phyloP scores from a whole-genome alignment of 306 rosid species.

The Acacia acuminata region DNA sequence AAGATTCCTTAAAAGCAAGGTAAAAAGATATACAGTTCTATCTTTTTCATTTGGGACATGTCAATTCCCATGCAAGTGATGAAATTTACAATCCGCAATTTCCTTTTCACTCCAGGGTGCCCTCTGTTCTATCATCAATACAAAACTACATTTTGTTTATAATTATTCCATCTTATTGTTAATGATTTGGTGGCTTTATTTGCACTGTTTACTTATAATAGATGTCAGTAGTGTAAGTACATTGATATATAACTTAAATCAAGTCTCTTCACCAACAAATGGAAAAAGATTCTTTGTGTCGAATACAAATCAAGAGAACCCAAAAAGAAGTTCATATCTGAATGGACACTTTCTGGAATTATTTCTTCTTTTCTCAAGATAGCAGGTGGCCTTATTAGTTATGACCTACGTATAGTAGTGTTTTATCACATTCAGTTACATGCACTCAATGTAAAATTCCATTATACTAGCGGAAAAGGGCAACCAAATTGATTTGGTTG shows the following conservation, averaged over 20 bases:
- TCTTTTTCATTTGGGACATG: constrained; percentile 9
- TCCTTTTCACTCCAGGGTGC: background rate
- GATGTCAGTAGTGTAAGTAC: background rate
- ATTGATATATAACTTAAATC: background rate
- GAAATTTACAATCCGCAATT: background rate
- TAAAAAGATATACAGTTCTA: constrained; percentile 28
- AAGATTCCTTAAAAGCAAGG: constrained; percentile 90
- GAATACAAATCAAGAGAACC: constrained; percentile 5
- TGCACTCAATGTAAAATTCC: background rate
- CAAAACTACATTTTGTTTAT: background rate
- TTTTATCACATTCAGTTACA: background rate
- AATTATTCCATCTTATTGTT: background rate
- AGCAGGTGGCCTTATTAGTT: constrained; percentile 9
- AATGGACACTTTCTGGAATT: constrained; percentile 4
- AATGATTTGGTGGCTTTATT: background rate
- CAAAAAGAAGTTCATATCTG: background rate
- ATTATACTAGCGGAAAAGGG: background rate
- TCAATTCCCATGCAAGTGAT: constrained; percentile 1
- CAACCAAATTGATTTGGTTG: constrained; percentile 13
- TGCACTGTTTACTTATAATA: background rate
- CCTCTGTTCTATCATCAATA: background rate
- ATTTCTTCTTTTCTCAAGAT: constrained; percentile 15
- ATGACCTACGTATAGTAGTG: background rate
- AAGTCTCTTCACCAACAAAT: background rate
- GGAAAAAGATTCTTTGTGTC: background rate